Percentiles rank a stretch among this genome's conserved stretches.
Conservation (phyloP, 2,329 filamentous ascomycete species). For the Ceratocystis colombiana region DNA sequence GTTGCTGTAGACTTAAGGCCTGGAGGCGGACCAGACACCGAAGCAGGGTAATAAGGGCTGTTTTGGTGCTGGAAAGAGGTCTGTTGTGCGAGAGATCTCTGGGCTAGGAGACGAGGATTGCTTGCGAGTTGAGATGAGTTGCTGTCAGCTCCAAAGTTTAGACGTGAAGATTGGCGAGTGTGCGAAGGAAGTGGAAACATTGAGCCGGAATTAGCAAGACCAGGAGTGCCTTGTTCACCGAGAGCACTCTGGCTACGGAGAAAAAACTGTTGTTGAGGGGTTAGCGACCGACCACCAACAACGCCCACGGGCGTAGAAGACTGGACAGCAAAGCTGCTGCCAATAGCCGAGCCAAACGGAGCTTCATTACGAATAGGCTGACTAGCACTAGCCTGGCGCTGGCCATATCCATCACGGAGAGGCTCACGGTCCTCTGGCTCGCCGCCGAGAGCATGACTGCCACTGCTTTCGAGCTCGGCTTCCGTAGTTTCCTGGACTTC, state of each 20-base stretch:
- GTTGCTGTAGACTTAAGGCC: conserved; percentile 92
- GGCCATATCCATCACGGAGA: conserved; percentile 43
- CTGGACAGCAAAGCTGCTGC: conserved; percentile 41
- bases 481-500: conserved; percentile 47
- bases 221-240: conserved; percentile 50
- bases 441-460: conserved; percentile 78
- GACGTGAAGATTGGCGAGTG: conserved; percentile 73
- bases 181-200: conserved; percentile 57
- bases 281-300: conserved; percentile 59
- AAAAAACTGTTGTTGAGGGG: conserved; percentile 65
- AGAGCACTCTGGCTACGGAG: conserved; percentile 55
- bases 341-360: conserved; percentile 44
- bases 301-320: conserved; percentile 44
- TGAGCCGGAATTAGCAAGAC: conserved; percentile 40
- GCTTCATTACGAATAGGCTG: conserved; percentile 66
- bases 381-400: conserved; percentile 52
- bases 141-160: conserved; percentile 74
- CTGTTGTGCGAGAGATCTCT: conserved; percentile 61
- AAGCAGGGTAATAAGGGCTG: conserved; percentile 69
- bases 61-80: conserved; percentile 50
- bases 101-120: conserved; percentile 70
- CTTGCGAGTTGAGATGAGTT: conserved; percentile 56
- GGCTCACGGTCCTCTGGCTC: conserved; percentile 75
- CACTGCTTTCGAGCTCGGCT: conserved; percentile 67
- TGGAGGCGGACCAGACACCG: conserved; percentile 85